These are phyloP conservation scores for Geopyxis carbonaria DNA, from an alignment of 495 filamentous ascomycete genomes.

Conservation along the genomic window DNA sequence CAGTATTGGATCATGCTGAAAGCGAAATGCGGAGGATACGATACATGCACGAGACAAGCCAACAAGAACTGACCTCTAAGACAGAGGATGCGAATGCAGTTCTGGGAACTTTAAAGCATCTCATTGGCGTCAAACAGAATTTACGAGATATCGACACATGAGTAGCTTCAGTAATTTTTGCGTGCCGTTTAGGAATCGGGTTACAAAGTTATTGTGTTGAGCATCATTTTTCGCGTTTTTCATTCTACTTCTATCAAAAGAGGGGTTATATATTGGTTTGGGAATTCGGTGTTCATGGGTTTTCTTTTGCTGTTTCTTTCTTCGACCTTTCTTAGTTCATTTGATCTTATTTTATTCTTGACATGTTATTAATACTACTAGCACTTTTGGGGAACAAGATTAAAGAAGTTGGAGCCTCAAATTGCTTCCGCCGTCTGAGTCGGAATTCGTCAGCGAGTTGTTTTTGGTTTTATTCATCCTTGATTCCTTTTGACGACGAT, in stretches of 20 bases:
- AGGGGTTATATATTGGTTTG: constrained; percentile 1
- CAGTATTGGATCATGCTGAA: constrained; percentile 38
- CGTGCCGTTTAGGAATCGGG: too few relatives aligned
- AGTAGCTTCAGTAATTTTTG: too few relatives aligned
- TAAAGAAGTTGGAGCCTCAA: too few relatives aligned
- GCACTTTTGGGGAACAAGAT: too few relatives aligned
- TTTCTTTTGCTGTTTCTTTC: constrained; percentile 9
- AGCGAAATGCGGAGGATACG: constrained; percentile 19
- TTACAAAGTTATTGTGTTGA: too few relatives aligned
- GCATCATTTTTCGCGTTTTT: constrained; percentile 5
- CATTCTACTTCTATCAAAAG: neutral
- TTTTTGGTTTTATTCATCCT: too few relatives aligned
- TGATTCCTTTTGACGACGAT: too few relatives aligned
- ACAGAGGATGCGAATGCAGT: constrained; percentile 17
- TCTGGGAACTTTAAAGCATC: constrained; percentile 16
- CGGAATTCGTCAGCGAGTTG: too few relatives aligned
- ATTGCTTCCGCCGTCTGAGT: too few relatives aligned
- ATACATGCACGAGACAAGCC: constrained; percentile 10
- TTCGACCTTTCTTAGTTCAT: constrained; percentile 8
- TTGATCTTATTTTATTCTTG: constrained; percentile 4
- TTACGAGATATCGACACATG: too few relatives aligned
- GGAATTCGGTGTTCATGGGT: constrained; percentile 6
- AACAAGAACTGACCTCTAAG: constrained; percentile 14
- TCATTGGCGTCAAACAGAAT: constrained; percentile 22
- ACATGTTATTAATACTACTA: too few relatives aligned